phyloP scores from a whole-genome alignment of 2,329 filamentous ascomycete species.

The Botryotinia calthae region DNA sequence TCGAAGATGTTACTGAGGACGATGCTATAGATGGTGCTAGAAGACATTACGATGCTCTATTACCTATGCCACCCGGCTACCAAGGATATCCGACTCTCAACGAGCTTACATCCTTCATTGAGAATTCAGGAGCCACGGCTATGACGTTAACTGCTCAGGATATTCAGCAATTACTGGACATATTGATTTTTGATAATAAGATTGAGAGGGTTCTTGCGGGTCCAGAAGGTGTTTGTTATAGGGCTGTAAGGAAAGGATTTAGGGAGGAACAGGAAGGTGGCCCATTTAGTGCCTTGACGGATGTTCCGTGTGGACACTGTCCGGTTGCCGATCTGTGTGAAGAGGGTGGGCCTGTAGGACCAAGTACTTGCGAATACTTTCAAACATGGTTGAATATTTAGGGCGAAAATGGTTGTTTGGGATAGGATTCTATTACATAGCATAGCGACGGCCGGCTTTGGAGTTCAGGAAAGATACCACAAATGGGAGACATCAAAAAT shows the following conservation, averaged over 20 bases:
- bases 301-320: slow-evolving; percentile 86
- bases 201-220: slow-evolving; percentile 59
- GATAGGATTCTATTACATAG: slow-evolving; percentile 28
- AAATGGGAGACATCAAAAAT: slow-evolving; percentile 1
- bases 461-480: slow-evolving; percentile 38
- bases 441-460: slow-evolving; percentile 36
- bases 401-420: not conserved
- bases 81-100: slow-evolving; percentile 76
- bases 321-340: slow-evolving; percentile 92
- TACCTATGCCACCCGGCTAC: slow-evolving; percentile 63
- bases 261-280: slow-evolving; percentile 42
- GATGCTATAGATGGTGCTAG: slow-evolving; percentile 20
- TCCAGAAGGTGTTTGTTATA: slow-evolving; percentile 38
- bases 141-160: slow-evolving; percentile 70
- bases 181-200: slow-evolving; percentile 84
- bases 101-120: slow-evolving; percentile 74
- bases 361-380: slow-evolving; percentile 89
- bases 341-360: slow-evolving; percentile 85
- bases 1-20: slow-evolving; percentile 27
- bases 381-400: slow-evolving; percentile 67
- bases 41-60: slow-evolving; percentile 29
- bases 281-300: slow-evolving; percentile 57
- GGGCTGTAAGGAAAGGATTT: slow-evolving; percentile 36
- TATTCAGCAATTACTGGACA: slow-evolving; percentile 80
- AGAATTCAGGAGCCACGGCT: slow-evolving; percentile 65